Base-by-base conservation (phyloP, 31 red algal species). In the Endocladia muricata region DNA sequence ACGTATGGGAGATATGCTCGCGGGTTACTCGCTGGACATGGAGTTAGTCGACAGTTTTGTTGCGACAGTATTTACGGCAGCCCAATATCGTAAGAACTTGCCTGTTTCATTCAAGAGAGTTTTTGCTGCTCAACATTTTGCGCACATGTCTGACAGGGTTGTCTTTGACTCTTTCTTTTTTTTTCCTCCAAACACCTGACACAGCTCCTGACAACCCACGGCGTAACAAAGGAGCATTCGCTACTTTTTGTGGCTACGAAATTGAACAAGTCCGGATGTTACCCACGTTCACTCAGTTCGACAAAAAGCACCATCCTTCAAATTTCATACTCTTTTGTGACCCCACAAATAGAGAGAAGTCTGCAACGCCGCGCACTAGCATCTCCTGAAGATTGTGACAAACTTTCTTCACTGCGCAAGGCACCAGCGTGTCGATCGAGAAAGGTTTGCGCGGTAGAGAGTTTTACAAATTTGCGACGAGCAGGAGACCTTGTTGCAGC, bases 11-110 rank as follows among this genome's bases (percentile, higher is more conserved):
- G 59, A 73, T 7, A 88, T 94, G 78, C 35, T 44, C 15, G 70
- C 57, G 6, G 91, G 91, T 15, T 94, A 85, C 64, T 79, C 82
- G 28, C 40, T 94, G 33, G 91, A 94, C 59, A 88, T 87, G 39
- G 84, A 94, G 15, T 55, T 79, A 40, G 56, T 69, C 41, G 30
- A 65, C 21, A 61, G 91, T 25, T 88, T 56, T 67, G 78, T 88
- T n/a, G 90, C 78, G 15, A 94, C 91, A 0, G 84, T 94, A 22
- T 94, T 94, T 79, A 83, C 91, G 3, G 67, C 91, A 25, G 72
- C 91, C 6, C 25, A 83, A 30, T 94, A 94, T 76, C 82, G 80
- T 84, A 84, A 37, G 80, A 74, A 52, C 29, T n/a, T n/a, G n/a
- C n/a, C n/a, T 4, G 4, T 65, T 33, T 36, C 9, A 61, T 51